phyloP scores from a whole-genome alignment of 163 green algal genomes.

The Scenedesmus sp. region DNA sequence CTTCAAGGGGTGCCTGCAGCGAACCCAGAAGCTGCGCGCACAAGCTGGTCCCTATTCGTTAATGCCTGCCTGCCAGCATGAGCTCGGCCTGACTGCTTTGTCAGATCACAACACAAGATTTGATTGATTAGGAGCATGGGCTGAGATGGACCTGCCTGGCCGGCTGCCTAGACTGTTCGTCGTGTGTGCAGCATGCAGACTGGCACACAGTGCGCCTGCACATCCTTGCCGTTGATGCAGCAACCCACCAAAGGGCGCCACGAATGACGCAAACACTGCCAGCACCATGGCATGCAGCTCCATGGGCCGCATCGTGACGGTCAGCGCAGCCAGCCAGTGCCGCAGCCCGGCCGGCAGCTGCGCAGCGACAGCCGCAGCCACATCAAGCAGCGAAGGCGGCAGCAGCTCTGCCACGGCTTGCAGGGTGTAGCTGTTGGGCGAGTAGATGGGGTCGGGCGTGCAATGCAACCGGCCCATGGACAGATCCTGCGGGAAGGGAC shows the following conservation, averaged over 20 bases:
- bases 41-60: no score
- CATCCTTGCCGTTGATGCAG: no score
- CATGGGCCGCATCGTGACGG: constrained; percentile 43
- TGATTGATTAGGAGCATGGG: no score
- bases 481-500: constrained; percentile 78
- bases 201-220: background rate
- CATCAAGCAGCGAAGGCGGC: constrained; percentile 10
- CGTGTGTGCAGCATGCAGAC: background rate
- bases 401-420: constrained; percentile 54
- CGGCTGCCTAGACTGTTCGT: no score
- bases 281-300: constrained; percentile 88
- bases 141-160: no score
- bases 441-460: constrained; percentile 75
- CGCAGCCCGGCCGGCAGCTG: constrained; percentile 7
- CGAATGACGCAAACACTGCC: constrained; percentile 94
- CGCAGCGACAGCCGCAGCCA: background rate
- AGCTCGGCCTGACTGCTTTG: no score
- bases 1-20: no score
- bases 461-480: constrained; percentile 87
- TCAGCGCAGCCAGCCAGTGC: background rate
- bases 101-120: no score
- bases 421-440: constrained; percentile 62
- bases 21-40: no score
- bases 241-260: constrained; percentile 94
- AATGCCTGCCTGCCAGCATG: no score